Evolutionary conservation across 202 grass and related monocot genomes (phyloP), one percentile per base, ranked within the genome.

Genomic region (Hordeum pubiflorum): DNA sequence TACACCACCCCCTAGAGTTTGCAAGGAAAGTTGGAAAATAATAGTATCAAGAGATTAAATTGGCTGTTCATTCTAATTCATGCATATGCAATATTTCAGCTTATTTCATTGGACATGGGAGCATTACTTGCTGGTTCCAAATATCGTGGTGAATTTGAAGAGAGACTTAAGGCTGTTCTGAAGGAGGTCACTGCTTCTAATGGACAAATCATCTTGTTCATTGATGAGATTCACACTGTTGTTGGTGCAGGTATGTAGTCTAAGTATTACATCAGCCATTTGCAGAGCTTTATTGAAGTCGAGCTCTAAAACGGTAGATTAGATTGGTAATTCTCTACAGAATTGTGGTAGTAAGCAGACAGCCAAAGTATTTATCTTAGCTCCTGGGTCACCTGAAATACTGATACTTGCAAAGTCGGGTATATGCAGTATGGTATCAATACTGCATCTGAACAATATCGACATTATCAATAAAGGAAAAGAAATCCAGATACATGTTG

Each of bases 51-150:
- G 13, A 4, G 75, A 60, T 75, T 58, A 58, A 55, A 44, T 43
- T 20, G 24, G 8, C 14, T 57, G 10, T 65, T 76, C 58, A 43
- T 65, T 89, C 72, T 77, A 6, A 77, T 73, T 58, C 14, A 20
- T 21, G 52, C 6, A 56, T 21, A 27, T 78, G 20, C 7, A 63
- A 89, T 70, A 69, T 66, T 33, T 32, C 89, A 97, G 94, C 86
- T 97, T 79, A 94, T 97, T 79, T 90, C 89, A 32, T 89, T 97
- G 89, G 94, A 97, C 87, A 97, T 97, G 94, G 94, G 94, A 75
- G 87, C 94, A 56, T 55, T 97, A 58, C 83, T 97, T 87, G 94
- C 94, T 61, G 94, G 94, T 67, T 82, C 94, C 63, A 97, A 97
- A 88, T 97, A 52, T 63, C 85, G 86, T 37, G 94, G 94, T 55